These are phyloP conservation scores for Phaeotremella skinneri DNA, from an alignment of 768 basidiomycete species.

Conservation along the genomic window DNA sequence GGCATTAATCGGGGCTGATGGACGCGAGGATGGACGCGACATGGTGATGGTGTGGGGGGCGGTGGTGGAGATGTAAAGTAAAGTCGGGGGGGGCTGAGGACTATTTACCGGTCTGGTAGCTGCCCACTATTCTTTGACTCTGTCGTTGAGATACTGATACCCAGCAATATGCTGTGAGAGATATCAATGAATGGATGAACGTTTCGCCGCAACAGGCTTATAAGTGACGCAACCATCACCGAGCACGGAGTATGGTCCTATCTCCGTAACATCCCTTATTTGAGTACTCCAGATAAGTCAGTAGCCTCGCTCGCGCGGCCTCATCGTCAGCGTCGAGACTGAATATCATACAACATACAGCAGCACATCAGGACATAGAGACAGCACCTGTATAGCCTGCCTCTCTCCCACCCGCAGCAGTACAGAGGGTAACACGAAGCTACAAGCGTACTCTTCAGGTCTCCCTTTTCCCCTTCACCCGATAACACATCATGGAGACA, in stretches of 20 bases:
- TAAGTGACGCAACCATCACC: neutral
- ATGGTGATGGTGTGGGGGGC: neutral
- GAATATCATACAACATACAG: too few species aligned
- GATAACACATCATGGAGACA: constrained; percentile 38
- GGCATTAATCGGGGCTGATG: neutral
- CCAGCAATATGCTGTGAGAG: too few species aligned
- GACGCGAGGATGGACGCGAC: too few species aligned
- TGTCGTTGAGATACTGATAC: too few species aligned
- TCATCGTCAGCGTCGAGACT: neutral
- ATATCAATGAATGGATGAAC: too few species aligned
- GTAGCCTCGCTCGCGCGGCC: neutral
- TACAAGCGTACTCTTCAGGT: too few species aligned
- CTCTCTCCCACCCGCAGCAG: neutral
- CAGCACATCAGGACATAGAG: too few species aligned
- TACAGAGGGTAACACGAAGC: too few species aligned
- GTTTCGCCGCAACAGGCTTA: too few species aligned
- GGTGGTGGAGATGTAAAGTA: neutral
- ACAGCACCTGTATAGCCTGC: neutral
- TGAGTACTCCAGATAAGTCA: neutral
- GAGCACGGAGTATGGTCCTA: neutral
- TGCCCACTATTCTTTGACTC: too few species aligned
- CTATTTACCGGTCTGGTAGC: too few species aligned
- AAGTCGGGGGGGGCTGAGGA: neutral
- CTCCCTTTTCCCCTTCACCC: too few species aligned
- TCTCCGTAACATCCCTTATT: neutral